phyloP scores from a whole-genome alignment of 768 basidiomycete genomes.

The Kwoniella newhampshirensis region DNA sequence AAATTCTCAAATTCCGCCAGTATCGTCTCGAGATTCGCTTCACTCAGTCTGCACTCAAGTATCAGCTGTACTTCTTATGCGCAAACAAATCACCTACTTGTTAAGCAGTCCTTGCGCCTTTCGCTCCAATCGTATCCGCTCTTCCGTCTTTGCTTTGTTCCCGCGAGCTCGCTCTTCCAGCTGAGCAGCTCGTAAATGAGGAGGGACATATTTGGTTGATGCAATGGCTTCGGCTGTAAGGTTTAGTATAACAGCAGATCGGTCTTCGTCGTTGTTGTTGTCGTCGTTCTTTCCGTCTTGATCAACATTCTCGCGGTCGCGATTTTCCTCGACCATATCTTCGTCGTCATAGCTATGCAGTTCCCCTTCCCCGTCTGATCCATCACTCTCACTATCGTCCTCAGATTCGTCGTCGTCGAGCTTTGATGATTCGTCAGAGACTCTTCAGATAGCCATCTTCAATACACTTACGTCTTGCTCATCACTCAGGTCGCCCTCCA shows the following conservation, averaged over 20 bases:
- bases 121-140: conserved; percentile 63
- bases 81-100: conserved; percentile 58
- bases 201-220: conserved; percentile 69
- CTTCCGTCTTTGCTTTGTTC: conserved; percentile 52
- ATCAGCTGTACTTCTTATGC: not conserved
- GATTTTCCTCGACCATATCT: not conserved
- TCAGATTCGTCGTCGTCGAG: conserved; percentile 49
- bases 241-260: too few species aligned
- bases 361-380: conserved; percentile 11
- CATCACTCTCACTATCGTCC: conserved; percentile 32
- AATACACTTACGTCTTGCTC: conserved; percentile 3
- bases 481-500: not conserved
- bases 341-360: not conserved
- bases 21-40: conserved; percentile 78
- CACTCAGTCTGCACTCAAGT: conserved; percentile 68
- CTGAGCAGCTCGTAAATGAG: conserved; percentile 62
- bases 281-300: not conserved
- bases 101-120: conserved; percentile 86
- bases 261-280: too few species aligned
- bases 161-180: conserved; percentile 53
- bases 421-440: not conserved
- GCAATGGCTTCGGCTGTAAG: not conserved
- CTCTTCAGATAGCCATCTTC: conserved; percentile 1
- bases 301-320: not conserved
- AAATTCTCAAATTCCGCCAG: conserved; percentile 70